A percentile compares a stretch with the other conserved stretches of the same genome.
Conservation (phyloP, 2,329 filamentous ascomycete species). For the Trichoderma arundinaceum region DNA sequence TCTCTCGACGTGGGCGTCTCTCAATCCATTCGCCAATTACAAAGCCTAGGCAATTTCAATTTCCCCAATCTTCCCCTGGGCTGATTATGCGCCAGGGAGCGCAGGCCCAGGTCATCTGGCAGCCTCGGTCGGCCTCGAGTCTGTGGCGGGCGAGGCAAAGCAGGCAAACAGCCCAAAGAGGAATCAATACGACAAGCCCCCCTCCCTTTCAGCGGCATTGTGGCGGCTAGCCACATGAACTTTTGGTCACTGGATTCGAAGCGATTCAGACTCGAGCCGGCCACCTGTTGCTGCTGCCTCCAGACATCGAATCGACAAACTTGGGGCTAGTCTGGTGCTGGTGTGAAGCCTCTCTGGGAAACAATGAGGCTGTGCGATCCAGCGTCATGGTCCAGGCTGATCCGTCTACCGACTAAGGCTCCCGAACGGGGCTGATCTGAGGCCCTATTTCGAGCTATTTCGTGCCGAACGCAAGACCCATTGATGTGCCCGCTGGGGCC, state of each 20-base stretch:
- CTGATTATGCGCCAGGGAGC: background rate
- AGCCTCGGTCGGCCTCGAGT: background rate
- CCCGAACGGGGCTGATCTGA: slow-evolving; percentile 29
- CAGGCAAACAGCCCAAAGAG: slow-evolving; percentile 16
- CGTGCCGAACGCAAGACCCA: slow-evolving; percentile 30
- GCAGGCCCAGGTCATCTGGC: slow-evolving; percentile 8
- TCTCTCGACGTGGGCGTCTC: background rate
- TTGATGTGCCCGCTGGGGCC: slow-evolving; percentile 29
- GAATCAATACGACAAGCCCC: slow-evolving; percentile 22
- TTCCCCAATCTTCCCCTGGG: background rate
- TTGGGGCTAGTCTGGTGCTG: background rate
- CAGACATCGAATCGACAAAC: background rate
- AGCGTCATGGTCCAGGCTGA: slow-evolving; percentile 20
- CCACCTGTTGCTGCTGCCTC: background rate
- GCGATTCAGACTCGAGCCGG: slow-evolving; percentile 8
- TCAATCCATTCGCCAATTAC: background rate
- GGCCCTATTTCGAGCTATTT: slow-evolving; percentile 25
- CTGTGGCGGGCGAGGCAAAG: background rate
- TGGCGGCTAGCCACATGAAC: slow-evolving; percentile 38
- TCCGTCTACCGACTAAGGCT: slow-evolving; percentile 19
- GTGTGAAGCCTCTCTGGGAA: slow-evolving; percentile 2
- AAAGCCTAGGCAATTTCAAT: background rate
- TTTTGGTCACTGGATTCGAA: slow-evolving; percentile 38
- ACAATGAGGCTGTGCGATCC: slow-evolving; percentile 20
- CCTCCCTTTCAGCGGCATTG: slow-evolving; percentile 27